Percentiles rank a stretch among this genome's conserved stretches.
Conservation (phyloP, 2,329 filamentous ascomycete species). For the Phialophora chinensis region DNA sequence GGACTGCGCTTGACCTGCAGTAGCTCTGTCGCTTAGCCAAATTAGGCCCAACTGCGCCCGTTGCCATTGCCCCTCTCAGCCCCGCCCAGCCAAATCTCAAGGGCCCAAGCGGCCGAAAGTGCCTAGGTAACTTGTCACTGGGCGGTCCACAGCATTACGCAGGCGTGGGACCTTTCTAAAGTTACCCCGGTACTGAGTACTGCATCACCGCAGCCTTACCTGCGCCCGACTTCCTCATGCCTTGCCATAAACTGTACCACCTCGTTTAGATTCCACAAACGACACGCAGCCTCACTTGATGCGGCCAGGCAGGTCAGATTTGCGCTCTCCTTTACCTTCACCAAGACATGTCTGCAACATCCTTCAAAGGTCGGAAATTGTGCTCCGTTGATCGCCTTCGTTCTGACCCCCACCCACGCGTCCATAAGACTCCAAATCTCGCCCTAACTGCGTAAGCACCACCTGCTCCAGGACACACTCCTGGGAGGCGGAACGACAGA, state of each 20-base stretch:
- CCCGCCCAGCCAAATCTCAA: neutral
- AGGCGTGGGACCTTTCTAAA: neutral
- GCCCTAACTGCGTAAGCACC: slow-evolving; percentile 25
- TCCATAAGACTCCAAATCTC: slow-evolving; percentile 9
- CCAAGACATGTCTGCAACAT: slow-evolving; percentile 32
- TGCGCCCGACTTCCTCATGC: slow-evolving; percentile 5
- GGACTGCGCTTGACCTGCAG: neutral
- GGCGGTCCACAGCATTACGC: slow-evolving; percentile 1
- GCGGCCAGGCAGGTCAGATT: slow-evolving; percentile 11
- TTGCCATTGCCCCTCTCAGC: neutral
- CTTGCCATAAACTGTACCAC: neutral
- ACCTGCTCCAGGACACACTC: slow-evolving; percentile 15
- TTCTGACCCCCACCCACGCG: neutral
- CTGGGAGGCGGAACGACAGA: slow-evolving; percentile 6
- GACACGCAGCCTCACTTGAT: slow-evolving; percentile 8
- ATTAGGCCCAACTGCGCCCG: neutral
- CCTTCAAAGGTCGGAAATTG: slow-evolving; percentile 25
- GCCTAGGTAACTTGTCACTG: neutral
- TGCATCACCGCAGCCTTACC: slow-evolving; percentile 12
- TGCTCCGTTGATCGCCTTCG: slow-evolving; percentile 26
- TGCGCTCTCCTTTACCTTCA: slow-evolving; percentile 1
- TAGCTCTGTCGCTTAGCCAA: neutral
- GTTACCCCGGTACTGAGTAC: neutral
- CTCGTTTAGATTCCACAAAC: neutral
- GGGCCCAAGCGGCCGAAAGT: neutral